A percentile compares a stretch with the other conserved stretches of the same genome.
Conservation (phyloP, 2,329 filamentous ascomycete species). For the Fusarium poae region DNA sequence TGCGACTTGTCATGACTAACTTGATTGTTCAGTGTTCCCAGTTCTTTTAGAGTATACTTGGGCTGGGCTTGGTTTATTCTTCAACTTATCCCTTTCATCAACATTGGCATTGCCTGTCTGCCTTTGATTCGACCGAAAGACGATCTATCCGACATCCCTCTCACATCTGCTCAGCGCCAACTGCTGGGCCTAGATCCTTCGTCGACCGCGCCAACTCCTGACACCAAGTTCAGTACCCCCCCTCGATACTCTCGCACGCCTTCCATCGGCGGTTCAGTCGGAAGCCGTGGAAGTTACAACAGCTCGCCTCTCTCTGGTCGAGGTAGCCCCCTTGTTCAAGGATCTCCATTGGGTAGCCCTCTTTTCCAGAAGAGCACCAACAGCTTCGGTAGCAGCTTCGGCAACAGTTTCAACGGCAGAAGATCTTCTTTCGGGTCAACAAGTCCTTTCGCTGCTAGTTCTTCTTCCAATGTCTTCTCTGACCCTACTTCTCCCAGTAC, state of each 20-base stretch:
- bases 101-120: conserved; percentile 77
- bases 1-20: conserved; percentile 33
- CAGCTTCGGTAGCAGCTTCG: conserved; percentile 51
- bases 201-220: conserved; percentile 73
- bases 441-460: conserved; percentile 65
- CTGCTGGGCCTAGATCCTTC: conserved; percentile 84
- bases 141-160: conserved; percentile 86
- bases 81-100: conserved; percentile 73
- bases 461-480: conserved; percentile 62
- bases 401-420: conserved; percentile 55
- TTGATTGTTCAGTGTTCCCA: conserved; percentile 49
- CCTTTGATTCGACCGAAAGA: conserved; percentile 81
- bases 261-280: conserved; percentile 72
- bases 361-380: conserved; percentile 77
- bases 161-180: conserved; percentile 81
- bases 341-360: conserved; percentile 59
- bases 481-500: conserved; percentile 80
- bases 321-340: conserved; percentile 61
- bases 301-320: conserved; percentile 70
- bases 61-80: conserved; percentile 61
- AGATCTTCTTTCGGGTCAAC: conserved; percentile 74
- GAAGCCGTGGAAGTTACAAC: conserved; percentile 68
- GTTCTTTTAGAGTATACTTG: conserved; percentile 54
- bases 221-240: conserved; percentile 81
- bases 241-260: conserved; percentile 86